These are phyloP conservation scores for Styphnolobium japonicum DNA, from an alignment of 306 rosid species.

Conservation along the genomic window DNA sequence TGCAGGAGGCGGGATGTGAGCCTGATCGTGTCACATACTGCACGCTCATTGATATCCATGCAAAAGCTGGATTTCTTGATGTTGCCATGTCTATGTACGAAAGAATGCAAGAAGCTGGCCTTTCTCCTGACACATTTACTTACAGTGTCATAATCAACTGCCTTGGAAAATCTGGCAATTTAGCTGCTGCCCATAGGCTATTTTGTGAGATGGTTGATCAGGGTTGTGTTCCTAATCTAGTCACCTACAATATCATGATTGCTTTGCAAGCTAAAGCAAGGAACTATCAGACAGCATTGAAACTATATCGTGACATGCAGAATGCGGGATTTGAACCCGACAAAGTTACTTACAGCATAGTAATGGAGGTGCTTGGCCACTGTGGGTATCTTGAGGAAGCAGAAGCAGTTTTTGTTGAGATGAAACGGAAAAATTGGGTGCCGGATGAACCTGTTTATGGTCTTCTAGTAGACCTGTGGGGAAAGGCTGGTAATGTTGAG, in stretches of 20 bases:
- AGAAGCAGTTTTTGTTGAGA: constrained; percentile 71
- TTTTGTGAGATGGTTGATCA: constrained; percentile 79
- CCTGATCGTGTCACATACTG: constrained; percentile 97
- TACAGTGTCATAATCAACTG: constrained; percentile 96
- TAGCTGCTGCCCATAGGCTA: constrained; percentile 73
- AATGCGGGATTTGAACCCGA: constrained; percentile 87
- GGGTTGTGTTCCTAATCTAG: constrained; percentile 90
- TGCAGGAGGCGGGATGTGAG: constrained; percentile 72
- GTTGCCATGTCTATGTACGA: constrained; percentile 80
- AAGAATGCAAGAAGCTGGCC: constrained; percentile 85
- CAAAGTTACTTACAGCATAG: constrained; percentile 88
- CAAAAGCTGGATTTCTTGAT: constrained; percentile 89
- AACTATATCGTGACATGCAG: constrained; percentile 79
- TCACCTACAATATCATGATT: constrained; percentile 91
- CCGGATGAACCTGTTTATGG: constrained; percentile 96
- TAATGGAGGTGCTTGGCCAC: constrained; percentile 97
- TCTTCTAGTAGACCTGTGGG: constrained; percentile 95
- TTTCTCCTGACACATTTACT: constrained; percentile 90
- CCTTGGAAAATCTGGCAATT: constrained; percentile 91
- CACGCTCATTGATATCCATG: constrained; percentile 95
- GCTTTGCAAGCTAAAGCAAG: constrained; percentile 97
- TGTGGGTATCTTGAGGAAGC: constrained; percentile 90
- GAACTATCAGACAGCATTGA: constrained; percentile 75
- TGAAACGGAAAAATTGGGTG: constrained; percentile 77
- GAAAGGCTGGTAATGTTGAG: constrained; percentile 86